phyloP scores from a whole-genome alignment of 768 basidiomycete species.

The Chalciporus piperatus region DNA sequence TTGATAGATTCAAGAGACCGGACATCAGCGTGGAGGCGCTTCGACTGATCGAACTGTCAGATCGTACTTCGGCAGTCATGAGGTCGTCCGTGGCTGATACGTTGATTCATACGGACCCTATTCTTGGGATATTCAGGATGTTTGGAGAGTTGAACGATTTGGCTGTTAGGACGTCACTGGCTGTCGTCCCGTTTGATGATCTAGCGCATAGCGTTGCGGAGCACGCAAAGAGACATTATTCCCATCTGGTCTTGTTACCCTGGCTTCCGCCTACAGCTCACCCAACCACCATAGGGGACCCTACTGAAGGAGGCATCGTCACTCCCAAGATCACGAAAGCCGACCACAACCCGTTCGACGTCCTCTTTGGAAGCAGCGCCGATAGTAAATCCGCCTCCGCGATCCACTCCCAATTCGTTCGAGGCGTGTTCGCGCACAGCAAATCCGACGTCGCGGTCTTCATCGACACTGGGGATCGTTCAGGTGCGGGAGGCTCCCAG shows the following conservation, averaged over 20 bases:
- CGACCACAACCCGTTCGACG: constrained; percentile 66
- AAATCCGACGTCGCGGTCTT: constrained; percentile 78
- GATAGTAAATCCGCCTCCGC: constrained; percentile 48
- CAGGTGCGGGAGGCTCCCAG: constrained; percentile 36
- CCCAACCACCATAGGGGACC: constrained; percentile 1
- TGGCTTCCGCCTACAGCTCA: constrained; percentile 56
- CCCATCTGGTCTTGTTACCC: constrained; percentile 79
- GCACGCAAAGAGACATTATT: constrained; percentile 53
- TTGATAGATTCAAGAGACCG: constrained; percentile 13
- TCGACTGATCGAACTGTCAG: constrained; percentile 80
- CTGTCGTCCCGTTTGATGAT: constrained; percentile 76
- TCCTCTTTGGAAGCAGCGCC: constrained; percentile 42
- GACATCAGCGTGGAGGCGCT: constrained; percentile 67
- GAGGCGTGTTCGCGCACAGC: constrained; percentile 72
- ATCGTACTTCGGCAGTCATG: constrained; percentile 65
- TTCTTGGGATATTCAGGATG: constrained; percentile 71
- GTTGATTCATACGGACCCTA: constrained; percentile 67
- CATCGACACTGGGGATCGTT: constrained; percentile 58
- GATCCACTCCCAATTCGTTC: constrained; percentile 80
- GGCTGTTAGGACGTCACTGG: constrained; percentile 58
- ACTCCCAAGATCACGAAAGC: constrained; percentile 15
- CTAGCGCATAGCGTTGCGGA: constrained; percentile 68
- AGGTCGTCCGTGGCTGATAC: constrained; percentile 62
- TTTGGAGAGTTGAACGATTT: constrained; percentile 73
- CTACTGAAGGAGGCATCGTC: constrained; percentile 2